Conservation (phyloP, 495 filamentous ascomycete genomes). For the Neurospora cerealis region DNA sequence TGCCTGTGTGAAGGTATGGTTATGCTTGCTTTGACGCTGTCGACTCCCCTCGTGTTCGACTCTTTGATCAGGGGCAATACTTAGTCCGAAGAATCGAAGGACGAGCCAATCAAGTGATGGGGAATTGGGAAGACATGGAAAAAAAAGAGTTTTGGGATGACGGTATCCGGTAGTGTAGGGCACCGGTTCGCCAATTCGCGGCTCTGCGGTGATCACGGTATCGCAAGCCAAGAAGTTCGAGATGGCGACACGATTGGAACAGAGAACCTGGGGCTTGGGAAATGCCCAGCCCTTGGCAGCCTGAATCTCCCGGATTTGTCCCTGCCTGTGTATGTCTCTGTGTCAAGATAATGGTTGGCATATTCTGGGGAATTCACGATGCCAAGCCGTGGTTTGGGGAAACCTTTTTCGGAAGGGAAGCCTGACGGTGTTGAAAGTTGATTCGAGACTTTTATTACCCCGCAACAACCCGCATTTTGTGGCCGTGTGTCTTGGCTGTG, state of each 20-base stretch:
- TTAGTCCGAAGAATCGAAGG: background rate
- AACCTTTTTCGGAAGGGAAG: conserved; percentile 9
- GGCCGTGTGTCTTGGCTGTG: background rate
- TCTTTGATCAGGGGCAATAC: background rate
- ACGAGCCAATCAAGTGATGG: background rate
- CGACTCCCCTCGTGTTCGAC: background rate
- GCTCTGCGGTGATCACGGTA: background rate
- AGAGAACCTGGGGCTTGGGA: conserved; percentile 8
- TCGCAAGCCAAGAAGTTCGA: background rate
- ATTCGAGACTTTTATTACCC: background rate
- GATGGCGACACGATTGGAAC: background rate
- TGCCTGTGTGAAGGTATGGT: background rate
- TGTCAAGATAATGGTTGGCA: background rate
- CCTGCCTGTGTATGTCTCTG: conserved; percentile 10
- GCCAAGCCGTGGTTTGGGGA: background rate
- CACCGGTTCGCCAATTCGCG: background rate
- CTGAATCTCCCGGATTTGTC: conserved; percentile 12
- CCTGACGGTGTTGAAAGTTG: conserved; percentile 2
- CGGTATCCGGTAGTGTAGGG: background rate
- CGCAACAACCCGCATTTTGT: background rate
- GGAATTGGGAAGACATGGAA: background rate
- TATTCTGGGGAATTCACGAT: conserved; percentile 11
- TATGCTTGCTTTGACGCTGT: background rate
- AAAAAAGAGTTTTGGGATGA: background rate
- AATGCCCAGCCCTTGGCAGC: conserved; percentile 24